Evolutionary conservation across 768 basidiomycete species (phyloP).

Genomic region (Suillus plorans): DNA sequence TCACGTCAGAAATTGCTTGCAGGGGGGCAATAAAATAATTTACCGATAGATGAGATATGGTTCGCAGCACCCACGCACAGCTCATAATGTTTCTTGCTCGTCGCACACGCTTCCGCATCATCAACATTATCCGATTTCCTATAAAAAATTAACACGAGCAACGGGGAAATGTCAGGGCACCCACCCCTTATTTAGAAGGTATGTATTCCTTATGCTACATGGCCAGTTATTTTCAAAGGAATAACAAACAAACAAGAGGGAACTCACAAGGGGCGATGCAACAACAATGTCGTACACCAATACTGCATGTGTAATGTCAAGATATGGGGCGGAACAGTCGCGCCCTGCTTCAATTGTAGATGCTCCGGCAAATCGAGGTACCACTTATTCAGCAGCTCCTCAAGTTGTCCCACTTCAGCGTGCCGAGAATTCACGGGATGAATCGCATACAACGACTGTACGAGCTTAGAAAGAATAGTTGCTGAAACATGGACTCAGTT

Average conservation of each 20-base stretch:
- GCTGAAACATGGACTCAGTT: slow-evolving; percentile 41
- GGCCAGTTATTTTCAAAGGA: neutral
- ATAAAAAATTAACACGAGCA: neutral
- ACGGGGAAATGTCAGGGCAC: slow-evolving; percentile 13
- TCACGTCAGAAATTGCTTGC: slow-evolving; percentile 1
- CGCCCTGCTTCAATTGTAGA: slow-evolving; percentile 58
- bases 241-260: slow-evolving; percentile 7
- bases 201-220: slow-evolving; percentile 27
- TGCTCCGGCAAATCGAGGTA: slow-evolving; percentile 68
- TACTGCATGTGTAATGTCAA: slow-evolving; percentile 84
- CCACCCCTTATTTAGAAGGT: slow-evolving; percentile 37
- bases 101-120: slow-evolving; percentile 52
- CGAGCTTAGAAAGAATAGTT: slow-evolving; percentile 63
- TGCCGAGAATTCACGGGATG: slow-evolving; percentile 55
- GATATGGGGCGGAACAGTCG: slow-evolving; percentile 58
- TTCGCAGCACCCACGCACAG: slow-evolving; percentile 77
- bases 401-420: slow-evolving; percentile 55
- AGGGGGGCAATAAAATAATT: slow-evolving; percentile 13
- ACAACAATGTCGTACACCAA: slow-evolving; percentile 73
- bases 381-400: slow-evolving; percentile 71
- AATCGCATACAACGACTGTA: slow-evolving; percentile 72
- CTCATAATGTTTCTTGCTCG: slow-evolving; percentile 66
- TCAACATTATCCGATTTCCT: slow-evolving; percentile 42
- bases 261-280: slow-evolving; percentile 80
- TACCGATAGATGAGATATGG: slow-evolving; percentile 71